phyloP scores from a whole-genome alignment of 176 grass and related monocot species.

The Zoysia pacifica region DNA sequence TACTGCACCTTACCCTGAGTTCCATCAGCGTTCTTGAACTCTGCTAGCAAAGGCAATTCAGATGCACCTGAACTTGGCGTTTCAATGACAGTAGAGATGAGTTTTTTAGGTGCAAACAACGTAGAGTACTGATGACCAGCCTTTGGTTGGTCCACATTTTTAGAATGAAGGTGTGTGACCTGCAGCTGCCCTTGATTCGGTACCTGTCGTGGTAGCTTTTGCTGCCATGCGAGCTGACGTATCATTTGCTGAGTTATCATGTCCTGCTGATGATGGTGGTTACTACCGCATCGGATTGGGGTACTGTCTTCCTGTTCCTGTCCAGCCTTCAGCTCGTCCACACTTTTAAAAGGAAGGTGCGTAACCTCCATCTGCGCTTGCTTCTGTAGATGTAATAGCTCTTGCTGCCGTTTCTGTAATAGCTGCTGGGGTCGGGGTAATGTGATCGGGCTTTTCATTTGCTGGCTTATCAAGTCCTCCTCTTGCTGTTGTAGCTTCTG shows the following conservation, averaged over 20 bases:
- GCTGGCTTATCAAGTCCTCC: constrained; percentile 49
- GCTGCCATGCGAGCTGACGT: too few relatives aligned
- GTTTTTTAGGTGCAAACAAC: constrained; percentile 50
- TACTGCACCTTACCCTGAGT: too few relatives aligned
- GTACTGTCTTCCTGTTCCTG: too few relatives aligned
- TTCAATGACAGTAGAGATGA: constrained; percentile 61
- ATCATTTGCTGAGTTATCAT: too few relatives aligned
- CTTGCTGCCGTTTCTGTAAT: constrained; percentile 59
- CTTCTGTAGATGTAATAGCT: constrained; percentile 29
- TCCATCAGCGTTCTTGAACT: constrained; percentile 25
- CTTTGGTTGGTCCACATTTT: not conserved
- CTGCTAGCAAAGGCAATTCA: constrained; percentile 82
- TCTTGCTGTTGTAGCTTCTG: constrained; percentile 69
- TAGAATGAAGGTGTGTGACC: too few relatives aligned
- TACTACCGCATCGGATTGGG: too few relatives aligned
- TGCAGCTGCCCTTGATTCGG: too few relatives aligned
- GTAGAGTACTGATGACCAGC: constrained; percentile 50
- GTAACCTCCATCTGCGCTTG: constrained; percentile 56
- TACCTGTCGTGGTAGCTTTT: too few relatives aligned
- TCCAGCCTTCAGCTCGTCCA: too few relatives aligned
- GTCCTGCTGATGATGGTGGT: too few relatives aligned
- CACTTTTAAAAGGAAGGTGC: too few relatives aligned
- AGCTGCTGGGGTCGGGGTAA: constrained; percentile 42
- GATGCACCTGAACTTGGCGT: constrained; percentile 73
- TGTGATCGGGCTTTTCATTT: constrained; percentile 60